These are phyloP conservation scores for Coemansia nantahalensis DNA, from an alignment of 192 early-diverging fungal species.

Conservation along the genomic window DNA sequence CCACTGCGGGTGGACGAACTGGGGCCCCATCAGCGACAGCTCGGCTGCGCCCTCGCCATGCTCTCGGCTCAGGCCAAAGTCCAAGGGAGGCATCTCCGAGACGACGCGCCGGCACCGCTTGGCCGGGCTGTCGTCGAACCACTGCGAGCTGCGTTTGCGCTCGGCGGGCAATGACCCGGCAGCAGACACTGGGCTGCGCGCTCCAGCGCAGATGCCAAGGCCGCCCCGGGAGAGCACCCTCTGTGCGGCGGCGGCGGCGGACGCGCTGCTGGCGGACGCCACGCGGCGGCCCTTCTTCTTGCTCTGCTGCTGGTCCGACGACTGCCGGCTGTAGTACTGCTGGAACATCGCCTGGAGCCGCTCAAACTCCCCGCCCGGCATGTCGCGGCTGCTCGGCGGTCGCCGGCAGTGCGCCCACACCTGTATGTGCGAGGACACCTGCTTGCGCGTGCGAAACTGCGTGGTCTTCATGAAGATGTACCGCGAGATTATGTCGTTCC, in stretches of 20 bases:
- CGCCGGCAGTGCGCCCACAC: constrained; percentile 73
- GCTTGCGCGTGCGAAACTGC: constrained; percentile 69
- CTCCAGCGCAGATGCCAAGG: constrained; percentile 18
- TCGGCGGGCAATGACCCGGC: not conserved
- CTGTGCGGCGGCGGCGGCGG: constrained; percentile 2
- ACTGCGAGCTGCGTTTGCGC: constrained; percentile 27
- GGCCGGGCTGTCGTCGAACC: constrained; percentile 2
- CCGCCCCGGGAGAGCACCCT: constrained; percentile 8
- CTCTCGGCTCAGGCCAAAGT: constrained; percentile 7
- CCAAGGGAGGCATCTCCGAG: constrained; percentile 35
- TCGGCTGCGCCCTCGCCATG: not conserved
- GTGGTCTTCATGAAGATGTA: constrained; percentile 66
- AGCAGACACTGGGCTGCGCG: not conserved
- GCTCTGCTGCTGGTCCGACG: constrained; percentile 16
- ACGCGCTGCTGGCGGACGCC: constrained; percentile 29
- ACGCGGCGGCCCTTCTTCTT: constrained; percentile 38
- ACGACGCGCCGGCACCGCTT: constrained; percentile 38
- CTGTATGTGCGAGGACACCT: constrained; percentile 78
- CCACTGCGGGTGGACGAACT: not conserved
- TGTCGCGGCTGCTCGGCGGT: constrained; percentile 43
- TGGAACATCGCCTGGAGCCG: constrained; percentile 36
- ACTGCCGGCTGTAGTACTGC: constrained; percentile 34
- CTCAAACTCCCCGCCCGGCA: constrained; percentile 31
- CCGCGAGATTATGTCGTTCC: constrained; percentile 75
- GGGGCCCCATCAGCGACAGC: not conserved